These are phyloP conservation scores for Tremella yokohamensis DNA, from an alignment of 768 basidiomycete genomes.

Conservation along the genomic window DNA sequence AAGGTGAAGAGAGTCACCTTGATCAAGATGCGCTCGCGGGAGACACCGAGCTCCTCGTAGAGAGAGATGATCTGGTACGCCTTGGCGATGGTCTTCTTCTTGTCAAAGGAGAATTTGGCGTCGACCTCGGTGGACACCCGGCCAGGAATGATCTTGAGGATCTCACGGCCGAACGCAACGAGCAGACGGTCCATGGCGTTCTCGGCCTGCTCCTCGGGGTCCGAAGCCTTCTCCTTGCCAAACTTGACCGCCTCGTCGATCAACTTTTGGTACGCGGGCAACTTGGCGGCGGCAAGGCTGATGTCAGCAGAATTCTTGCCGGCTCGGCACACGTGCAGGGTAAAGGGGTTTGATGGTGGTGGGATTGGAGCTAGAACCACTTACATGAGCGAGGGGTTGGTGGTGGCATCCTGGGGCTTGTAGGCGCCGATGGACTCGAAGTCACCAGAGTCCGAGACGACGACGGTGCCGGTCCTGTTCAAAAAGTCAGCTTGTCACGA, in stretches of 20 bases:
- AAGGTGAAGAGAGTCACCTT: slow-evolving; percentile 55
- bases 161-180: slow-evolving; percentile 95
- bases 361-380: slow-evolving; percentile 4
- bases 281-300: slow-evolving; percentile 87
- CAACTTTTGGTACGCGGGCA: slow-evolving; percentile 71
- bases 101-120: slow-evolving; percentile 94
- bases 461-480: slow-evolving; percentile 75
- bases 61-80: slow-evolving; percentile 73
- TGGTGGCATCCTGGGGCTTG: slow-evolving; percentile 99
- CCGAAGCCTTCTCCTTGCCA: slow-evolving; percentile 64
- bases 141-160: slow-evolving; percentile 90
- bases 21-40: slow-evolving; percentile 92
- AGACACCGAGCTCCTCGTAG: slow-evolving; percentile 89
- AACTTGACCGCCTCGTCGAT: slow-evolving; percentile 49
- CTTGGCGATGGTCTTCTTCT: slow-evolving; percentile 53
- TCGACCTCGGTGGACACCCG: slow-evolving; percentile 99
- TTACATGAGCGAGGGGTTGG: slow-evolving; percentile 77
- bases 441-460: slow-evolving; percentile 96
- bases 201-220: slow-evolving; percentile 69
- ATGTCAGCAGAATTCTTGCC: slow-evolving; percentile 19
- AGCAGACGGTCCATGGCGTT: slow-evolving; percentile 85
- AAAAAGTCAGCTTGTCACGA: slow-evolving; percentile 1
- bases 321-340: slow-evolving; percentile 4
- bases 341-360: neutral
- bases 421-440: slow-evolving; percentile 92